A percentile compares a stretch with the other conserved stretches of the same genome.
These are phyloP conservation scores for Lepiota brunneoincarnata DNA, from an alignment of 768 basidiomycete species.

Conservation along the genomic window DNA sequence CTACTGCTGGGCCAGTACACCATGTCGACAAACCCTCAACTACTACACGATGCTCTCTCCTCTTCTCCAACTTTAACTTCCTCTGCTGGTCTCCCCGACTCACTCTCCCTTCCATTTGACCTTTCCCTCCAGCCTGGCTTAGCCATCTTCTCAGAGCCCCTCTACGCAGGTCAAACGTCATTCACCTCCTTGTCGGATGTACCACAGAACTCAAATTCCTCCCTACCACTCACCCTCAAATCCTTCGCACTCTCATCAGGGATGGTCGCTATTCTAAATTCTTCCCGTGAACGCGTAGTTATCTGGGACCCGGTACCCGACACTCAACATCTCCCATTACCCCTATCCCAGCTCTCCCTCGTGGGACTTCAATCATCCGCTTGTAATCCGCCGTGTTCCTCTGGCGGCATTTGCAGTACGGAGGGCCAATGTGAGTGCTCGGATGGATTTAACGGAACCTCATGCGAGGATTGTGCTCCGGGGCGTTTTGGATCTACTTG, in stretches of 20 bases:
- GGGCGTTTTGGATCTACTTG: conserved; percentile 74
- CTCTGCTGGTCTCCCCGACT: conserved; percentile 61
- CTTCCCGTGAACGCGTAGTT: conserved; percentile 60
- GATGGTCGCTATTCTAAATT: conserved; percentile 63
- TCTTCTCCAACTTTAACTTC: conserved; percentile 57
- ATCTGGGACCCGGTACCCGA: conserved; percentile 83
- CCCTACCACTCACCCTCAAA: conserved; percentile 48
- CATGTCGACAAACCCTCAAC: conserved; percentile 65
- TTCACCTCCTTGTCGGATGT: conserved; percentile 59
- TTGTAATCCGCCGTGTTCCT: conserved; percentile 70
- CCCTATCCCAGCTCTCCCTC: conserved; percentile 41
- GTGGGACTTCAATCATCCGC: conserved; percentile 69
- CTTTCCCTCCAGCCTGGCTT: conserved; percentile 68
- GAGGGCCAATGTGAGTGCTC: conserved; percentile 69
- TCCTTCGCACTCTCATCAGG: conserved; percentile 67
- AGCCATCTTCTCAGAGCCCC: conserved; percentile 54
- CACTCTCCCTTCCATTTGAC: conserved; percentile 59
- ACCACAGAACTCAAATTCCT: conserved; percentile 40
- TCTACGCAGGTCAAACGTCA: conserved; percentile 64
- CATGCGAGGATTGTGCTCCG: conserved; percentile 70
- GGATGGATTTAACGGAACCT: conserved; percentile 66
- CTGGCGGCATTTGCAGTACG: conserved; percentile 55
- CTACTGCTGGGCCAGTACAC: conserved; percentile 80
- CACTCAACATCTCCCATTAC: conserved; percentile 59
- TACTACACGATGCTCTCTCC: conserved; percentile 65